Conservation (phyloP, 2,329 filamentous ascomycete genomes). For the Cytospora leucostoma region DNA sequence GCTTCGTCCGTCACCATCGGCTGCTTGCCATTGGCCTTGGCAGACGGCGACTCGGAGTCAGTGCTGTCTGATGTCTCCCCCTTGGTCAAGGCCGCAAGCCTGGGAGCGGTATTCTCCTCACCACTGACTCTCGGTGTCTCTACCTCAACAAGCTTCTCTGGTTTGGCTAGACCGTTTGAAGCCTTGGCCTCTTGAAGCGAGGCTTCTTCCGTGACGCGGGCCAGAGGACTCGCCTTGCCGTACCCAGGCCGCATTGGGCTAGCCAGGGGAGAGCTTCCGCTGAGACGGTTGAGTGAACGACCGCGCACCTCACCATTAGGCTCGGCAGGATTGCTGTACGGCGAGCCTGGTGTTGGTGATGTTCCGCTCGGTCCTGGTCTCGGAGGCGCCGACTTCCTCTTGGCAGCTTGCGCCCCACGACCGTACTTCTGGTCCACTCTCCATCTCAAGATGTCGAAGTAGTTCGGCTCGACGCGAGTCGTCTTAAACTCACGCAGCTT, state of each 20-base stretch:
- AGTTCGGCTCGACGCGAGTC: conserved; percentile 84
- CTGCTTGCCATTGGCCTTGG: conserved; percentile 48
- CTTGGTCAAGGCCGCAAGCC: conserved; percentile 39
- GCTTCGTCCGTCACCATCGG: conserved; percentile 48
- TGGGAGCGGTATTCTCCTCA: conserved; percentile 41
- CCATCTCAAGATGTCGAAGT: conserved; percentile 94
- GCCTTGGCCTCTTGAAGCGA: conserved; percentile 40
- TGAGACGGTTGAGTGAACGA: conserved; percentile 70
- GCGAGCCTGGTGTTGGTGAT: conserved; percentile 53
- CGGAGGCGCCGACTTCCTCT: conserved; percentile 55
- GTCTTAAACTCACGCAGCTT: conserved; percentile 92
- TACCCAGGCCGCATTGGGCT: conserved; percentile 67
- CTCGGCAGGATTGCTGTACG: conserved; percentile 68
- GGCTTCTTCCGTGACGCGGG: conserved; percentile 72
- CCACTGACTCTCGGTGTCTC: conserved; percentile 54
- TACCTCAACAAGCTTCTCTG: conserved; percentile 56
- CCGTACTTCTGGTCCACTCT: conserved; percentile 94
- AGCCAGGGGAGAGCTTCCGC: conserved; percentile 61
- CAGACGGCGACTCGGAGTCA: conserved; percentile 33
- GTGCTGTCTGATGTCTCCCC: conserved; percentile 40
- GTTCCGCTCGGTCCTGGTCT: conserved; percentile 44
- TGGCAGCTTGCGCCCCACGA: conserved; percentile 51
- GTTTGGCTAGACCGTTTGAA: conserved; percentile 44
- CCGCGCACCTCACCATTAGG: conserved; percentile 63
- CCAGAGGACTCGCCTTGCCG: conserved; percentile 71